Percentiles rank a stretch among this genome's conserved stretches.
Conservation (phyloP, 306 rosid species). For the Mimosa bimucronata region DNA sequence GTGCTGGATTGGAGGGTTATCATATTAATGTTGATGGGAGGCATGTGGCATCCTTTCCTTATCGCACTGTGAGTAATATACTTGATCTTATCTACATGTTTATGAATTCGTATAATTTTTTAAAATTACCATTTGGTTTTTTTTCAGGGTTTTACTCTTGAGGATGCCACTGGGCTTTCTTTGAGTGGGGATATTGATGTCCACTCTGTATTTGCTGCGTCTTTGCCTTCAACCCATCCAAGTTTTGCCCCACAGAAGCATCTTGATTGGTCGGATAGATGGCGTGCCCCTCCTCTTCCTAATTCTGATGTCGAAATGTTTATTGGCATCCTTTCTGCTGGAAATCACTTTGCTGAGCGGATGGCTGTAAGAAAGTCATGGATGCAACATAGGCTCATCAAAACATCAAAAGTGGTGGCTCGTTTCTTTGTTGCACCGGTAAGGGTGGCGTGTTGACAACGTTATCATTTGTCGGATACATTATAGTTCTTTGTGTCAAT, state of each 20-base stretch:
- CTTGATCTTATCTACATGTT: conserved; percentile 27
- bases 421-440: conserved; percentile 98
- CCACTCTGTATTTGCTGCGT: conserved; percentile 77
- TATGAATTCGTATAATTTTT: conserved; percentile 28
- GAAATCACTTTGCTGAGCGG: conserved; percentile 94
- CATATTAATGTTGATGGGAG: conserved; percentile 93
- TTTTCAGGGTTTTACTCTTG: conserved; percentile 88
- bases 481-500: not conserved
- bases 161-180: conserved; percentile 91
- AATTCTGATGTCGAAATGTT: conserved; percentile 63
- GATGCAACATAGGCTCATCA: conserved; percentile 83
- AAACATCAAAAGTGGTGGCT: conserved; percentile 75
- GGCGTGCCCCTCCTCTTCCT: conserved; percentile 74
- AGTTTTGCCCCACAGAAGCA: conserved; percentile 72
- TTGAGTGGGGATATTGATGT: conserved; percentile 73
- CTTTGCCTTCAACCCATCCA: conserved; percentile 90
- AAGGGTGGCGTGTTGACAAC: conserved; percentile 28
- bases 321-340: conserved; percentile 94
- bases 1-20: conserved; percentile 96
- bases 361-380: conserved; percentile 97
- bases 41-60: conserved; percentile 87
- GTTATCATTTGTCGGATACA: conserved; percentile 23
- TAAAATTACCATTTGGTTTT: conserved; percentile 26
- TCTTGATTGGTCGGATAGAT: conserved; percentile 75
- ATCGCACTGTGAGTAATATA: conserved; percentile 79